Evolutionary conservation across 2,329 filamentous ascomycete species (phyloP).

Genomic region (Rasamsonia emersonii): DNA sequence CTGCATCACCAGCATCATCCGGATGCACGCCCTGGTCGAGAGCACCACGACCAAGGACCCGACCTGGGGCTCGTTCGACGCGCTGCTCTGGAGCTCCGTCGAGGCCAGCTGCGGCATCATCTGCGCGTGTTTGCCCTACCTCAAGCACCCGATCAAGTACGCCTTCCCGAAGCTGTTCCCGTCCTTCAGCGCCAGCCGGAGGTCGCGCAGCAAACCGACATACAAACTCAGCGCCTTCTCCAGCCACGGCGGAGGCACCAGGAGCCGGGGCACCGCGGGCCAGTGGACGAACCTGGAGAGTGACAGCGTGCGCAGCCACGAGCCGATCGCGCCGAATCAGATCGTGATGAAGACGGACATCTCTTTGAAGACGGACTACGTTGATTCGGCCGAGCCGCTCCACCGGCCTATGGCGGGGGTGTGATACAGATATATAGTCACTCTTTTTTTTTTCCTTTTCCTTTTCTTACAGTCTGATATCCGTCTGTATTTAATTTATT

Average conservation of each 20-base stretch:
- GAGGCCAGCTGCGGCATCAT: slow-evolving; percentile 16
- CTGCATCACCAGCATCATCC: slow-evolving; percentile 43
- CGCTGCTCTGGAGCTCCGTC: slow-evolving; percentile 15
- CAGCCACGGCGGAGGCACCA: slow-evolving; percentile 1
- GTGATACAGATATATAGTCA: too few species aligned
- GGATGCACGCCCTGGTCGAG: slow-evolving; percentile 24
- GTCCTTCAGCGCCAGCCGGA: slow-evolving; percentile 8
- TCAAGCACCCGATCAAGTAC: slow-evolving; percentile 14
- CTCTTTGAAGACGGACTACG: slow-evolving; percentile 8
- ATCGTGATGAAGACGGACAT: slow-evolving; percentile 12
- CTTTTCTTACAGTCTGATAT: too few species aligned
- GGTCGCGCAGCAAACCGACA: slow-evolving; percentile 5
- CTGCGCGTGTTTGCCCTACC: slow-evolving; percentile 15
- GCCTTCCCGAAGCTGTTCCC: slow-evolving; percentile 13
- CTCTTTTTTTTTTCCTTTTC: too few species aligned
- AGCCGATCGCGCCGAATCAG: slow-evolving; percentile 8
- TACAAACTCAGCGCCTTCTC: slow-evolving; percentile 10
- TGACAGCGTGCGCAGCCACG: slow-evolving; percentile 7
- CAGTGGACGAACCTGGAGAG: slow-evolving; percentile 3
- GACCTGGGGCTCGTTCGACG: slow-evolving; percentile 12
- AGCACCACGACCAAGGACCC: slow-evolving; percentile 10
- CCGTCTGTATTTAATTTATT: too few species aligned
- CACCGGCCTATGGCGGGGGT: too few species aligned
- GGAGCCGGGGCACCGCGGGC: background rate
- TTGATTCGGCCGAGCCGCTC: too few species aligned